Percentiles rank a stretch among this genome's conserved stretches.
Conservation (phyloP, 2,329 filamentous ascomycete genomes). For the Cladosporium colombiae region DNA sequence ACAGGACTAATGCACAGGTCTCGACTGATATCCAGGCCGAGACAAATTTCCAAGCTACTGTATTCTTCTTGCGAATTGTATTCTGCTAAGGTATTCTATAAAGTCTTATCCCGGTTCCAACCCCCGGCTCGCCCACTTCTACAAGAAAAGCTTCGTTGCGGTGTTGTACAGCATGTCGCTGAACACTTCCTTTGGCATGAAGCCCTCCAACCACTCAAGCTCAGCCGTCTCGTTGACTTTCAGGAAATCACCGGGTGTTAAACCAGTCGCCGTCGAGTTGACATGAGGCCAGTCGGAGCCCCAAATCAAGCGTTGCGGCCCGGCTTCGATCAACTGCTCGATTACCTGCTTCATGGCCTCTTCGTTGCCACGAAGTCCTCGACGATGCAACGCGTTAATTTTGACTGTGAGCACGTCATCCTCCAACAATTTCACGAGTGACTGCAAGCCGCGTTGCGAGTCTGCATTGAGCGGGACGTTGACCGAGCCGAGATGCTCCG, state of each 20-base stretch:
- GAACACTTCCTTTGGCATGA: neutral
- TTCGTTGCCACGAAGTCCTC: neutral
- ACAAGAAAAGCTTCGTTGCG: neutral
- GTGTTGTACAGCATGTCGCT: neutral
- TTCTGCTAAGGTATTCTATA: neutral
- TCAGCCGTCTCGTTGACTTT: constrained; percentile 3
- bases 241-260: neutral
- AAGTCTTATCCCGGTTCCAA: neutral
- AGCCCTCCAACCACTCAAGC: neutral
- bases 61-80: neutral
- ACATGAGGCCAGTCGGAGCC: constrained; percentile 12
- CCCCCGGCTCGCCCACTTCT: neutral
- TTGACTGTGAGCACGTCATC: neutral
- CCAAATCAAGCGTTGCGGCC: neutral
- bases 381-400: constrained; percentile 6
- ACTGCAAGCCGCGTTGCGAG: neutral
- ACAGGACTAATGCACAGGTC: neutral
- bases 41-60: neutral
- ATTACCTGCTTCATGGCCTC: neutral
- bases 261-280: neutral
- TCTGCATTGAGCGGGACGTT: neutral
- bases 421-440: neutral
- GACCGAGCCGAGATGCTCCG: constrained; percentile 10
- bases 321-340: neutral
- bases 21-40: neutral